Base-by-base conservation (phyloP, 139 green algal genomes). In the Chlorella sp. region DNA sequence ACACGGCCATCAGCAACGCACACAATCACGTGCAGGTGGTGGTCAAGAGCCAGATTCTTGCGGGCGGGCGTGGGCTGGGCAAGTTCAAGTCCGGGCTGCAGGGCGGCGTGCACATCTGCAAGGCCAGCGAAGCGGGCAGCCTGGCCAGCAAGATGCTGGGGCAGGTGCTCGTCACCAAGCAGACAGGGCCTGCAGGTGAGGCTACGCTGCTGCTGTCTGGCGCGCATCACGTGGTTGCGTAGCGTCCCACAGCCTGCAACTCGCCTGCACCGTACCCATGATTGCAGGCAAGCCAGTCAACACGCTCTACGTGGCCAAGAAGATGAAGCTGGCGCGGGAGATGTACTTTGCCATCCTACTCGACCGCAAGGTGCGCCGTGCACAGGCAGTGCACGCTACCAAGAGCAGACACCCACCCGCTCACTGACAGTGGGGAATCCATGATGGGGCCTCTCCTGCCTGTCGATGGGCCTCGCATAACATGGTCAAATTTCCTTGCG, bases 271-370 rank as follows among this genome's bases (percentile, higher is more conserved):
- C 22, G 10, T 32, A n/a, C n/a, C n/a, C n/a, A n/a, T n/a, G n/a
- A n/a, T n/a, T n/a, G n/a, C n/a, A n/a, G 95, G 95, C 67, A 99
- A 99, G 83, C 95, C 95, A 1, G 94, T 99, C 27, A 98, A 98
- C 87, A 96, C 89, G 31, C 78, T 97, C 62, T 95, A 93, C 64
- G 72, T 99, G 1, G 94, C 92, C 5, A 72, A 86, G 34, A 98
- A 97, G 80, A 94, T 99, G 92, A 85, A 93, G 76, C 81, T 99
- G 26, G 73, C 62, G 20, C 55, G 74, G 2, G 95, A 99, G 82
- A 99, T 98, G 94, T 99, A 99, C 82, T 98, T 99, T 86, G 95
- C 95, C 26, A 95, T 99, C 73, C 78, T 97, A 65, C 86, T 99
- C 29, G 95, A 99, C 86, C 80, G 95, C 29, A 85, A 82, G 49